Conservation (phyloP, 148 eudicot species). For the Diospyros kaki region DNA sequence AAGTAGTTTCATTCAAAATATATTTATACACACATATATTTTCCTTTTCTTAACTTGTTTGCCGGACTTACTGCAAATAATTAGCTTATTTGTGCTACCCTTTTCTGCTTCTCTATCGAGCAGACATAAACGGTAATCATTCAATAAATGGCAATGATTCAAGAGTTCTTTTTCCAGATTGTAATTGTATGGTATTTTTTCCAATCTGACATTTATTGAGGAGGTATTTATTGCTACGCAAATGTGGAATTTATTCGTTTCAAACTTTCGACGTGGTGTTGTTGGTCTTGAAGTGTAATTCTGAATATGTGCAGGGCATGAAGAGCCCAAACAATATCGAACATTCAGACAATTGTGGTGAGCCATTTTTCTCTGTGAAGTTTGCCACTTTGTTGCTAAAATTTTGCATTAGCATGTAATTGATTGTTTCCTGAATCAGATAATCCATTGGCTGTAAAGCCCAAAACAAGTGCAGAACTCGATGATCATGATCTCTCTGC, state of each 20-base stretch:
- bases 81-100: background rate
- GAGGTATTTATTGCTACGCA: background rate
- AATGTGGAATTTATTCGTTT: background rate
- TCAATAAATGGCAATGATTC: background rate
- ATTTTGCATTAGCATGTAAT: background rate
- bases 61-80: background rate
- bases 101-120: background rate
- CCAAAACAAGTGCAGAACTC: conserved; percentile 17
- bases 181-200: background rate
- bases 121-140: background rate
- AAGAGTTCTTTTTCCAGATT: background rate
- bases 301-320: conserved; percentile 17
- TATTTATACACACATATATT: background rate
- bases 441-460: conserved; percentile 10
- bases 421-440: conserved; percentile 17
- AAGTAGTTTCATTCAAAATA: background rate
- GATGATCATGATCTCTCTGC: conserved; percentile 17
- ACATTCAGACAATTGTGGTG: conserved; percentile 18
- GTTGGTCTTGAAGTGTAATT: background rate
- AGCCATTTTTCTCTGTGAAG: background rate
- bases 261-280: background rate
- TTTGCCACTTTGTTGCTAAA: background rate
- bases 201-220: background rate
- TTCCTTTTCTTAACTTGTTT: background rate
- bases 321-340: conserved; percentile 16